phyloP scores from a whole-genome alignment of 2,329 filamentous ascomycete species.

The Cercospora sp. region DNA sequence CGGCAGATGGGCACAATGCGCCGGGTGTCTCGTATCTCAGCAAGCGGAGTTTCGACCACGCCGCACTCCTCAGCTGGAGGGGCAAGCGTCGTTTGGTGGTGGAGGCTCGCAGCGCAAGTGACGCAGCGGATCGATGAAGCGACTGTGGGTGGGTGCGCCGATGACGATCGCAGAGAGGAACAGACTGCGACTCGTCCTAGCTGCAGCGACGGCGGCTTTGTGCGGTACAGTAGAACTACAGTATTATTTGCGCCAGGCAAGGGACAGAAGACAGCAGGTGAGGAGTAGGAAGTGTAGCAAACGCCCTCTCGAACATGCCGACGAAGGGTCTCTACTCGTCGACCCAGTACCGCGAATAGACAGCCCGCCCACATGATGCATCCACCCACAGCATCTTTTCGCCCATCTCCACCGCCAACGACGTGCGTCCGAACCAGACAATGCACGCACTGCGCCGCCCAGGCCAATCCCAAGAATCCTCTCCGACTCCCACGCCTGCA shows the following conservation, averaged over 20 bases:
- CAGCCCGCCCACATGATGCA: neutral
- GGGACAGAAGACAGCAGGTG: neutral
- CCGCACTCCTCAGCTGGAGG: neutral
- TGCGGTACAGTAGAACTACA: neutral
- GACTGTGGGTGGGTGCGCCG: neutral
- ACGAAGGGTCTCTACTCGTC: neutral
- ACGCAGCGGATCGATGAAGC: neutral
- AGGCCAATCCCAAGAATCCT: neutral
- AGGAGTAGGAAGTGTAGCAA: neutral
- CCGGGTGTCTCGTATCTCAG: neutral
- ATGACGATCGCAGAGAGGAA: neutral
- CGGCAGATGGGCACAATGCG: neutral
- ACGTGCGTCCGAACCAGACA: slow-evolving; percentile 3
- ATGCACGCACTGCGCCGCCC: neutral
- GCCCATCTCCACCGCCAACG: neutral
- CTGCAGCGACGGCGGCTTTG: neutral
- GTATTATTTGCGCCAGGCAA: neutral
- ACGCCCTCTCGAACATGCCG: neutral
- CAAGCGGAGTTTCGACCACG: neutral
- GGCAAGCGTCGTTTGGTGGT: neutral
- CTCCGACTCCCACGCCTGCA: neutral
- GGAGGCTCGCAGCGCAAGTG: neutral
- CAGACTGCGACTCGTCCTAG: neutral
- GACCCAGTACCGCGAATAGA: neutral
- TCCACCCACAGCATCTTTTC: neutral